A percentile compares a stretch with the other conserved stretches of the same genome.
These are phyloP conservation scores for Cucurbita maxima DNA, from an alignment of 306 rosid genomes.

Conservation along the genomic window DNA sequence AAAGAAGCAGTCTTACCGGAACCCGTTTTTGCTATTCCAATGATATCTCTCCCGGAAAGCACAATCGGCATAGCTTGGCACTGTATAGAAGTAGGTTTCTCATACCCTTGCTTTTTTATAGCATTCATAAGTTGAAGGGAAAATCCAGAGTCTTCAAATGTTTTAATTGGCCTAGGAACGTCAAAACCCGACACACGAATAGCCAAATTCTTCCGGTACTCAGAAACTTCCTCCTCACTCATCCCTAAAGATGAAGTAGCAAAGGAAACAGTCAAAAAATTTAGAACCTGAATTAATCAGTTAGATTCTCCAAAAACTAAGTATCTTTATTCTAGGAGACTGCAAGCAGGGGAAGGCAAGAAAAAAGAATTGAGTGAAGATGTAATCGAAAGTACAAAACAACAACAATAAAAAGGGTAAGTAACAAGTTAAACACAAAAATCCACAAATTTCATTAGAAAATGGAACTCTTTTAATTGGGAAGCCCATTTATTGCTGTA, in stretches of 20 bases:
- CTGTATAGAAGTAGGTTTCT: slow-evolving; percentile 82
- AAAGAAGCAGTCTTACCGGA: slow-evolving; percentile 97
- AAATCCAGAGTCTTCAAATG: slow-evolving; percentile 72
- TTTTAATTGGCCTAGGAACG: slow-evolving; percentile 70
- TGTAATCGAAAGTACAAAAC: too few relatives aligned
- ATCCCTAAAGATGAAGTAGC: slow-evolving; percentile 33
- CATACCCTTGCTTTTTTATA: slow-evolving; percentile 79
- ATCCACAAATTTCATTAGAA: too few relatives aligned
- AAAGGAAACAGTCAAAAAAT: neutral
- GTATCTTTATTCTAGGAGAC: too few relatives aligned
- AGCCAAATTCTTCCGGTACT: slow-evolving; percentile 74
- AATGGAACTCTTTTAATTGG: too few relatives aligned
- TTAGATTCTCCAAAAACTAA: neutral
- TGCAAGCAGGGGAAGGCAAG: too few relatives aligned
- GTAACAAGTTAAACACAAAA: too few relatives aligned
- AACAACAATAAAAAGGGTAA: too few relatives aligned
- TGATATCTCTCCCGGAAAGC: slow-evolving; percentile 83
- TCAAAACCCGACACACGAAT: slow-evolving; percentile 84
- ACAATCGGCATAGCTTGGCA: slow-evolving; percentile 82
- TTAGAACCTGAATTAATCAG: neutral
- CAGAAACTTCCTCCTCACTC: slow-evolving; percentile 79
- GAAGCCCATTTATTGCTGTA: too few relatives aligned
- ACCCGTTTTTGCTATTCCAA: slow-evolving; percentile 96
- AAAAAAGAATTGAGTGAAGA: too few relatives aligned
- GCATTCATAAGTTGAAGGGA: slow-evolving; percentile 74